Base-by-base conservation (phyloP, 306 rosid species). In the Begonia peltatifolia region DNA sequence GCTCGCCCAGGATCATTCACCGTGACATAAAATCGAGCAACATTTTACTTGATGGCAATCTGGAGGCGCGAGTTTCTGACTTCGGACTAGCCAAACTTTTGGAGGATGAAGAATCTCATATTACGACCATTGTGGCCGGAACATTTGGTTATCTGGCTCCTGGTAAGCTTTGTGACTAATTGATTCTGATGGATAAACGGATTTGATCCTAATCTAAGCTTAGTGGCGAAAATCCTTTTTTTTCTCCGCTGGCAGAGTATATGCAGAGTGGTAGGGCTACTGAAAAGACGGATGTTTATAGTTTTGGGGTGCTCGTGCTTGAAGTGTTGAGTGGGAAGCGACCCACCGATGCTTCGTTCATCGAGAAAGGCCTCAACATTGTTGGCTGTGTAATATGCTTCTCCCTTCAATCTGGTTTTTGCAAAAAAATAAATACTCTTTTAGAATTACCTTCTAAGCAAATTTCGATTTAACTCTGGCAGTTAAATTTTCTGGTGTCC, bases 251-350 rank as follows among this genome's bases (percentile, higher is more conserved):
- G 67, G 71, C 86, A 90, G 99, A 86, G 80, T 90, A 90, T 60
- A 90, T 90, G 99, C 99, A 85, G 68, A 90, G 99, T 75, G 99
- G 99, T 35, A 90, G 99, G 72, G 99, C 99, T 66, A 90, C 95
- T 61, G 99, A 86, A 73, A 90, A 83, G 80, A 74, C 88, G 15
- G 99, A 90, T 64, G 82, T 90, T 11, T 90, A 90, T 69, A 90
- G 99, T 74, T 90, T 90, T 57, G 99, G 99, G 55, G 95, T 90
- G 60, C 61, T 86, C 71, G 78, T 81, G 61, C 99, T 90, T 36
- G 99, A 86, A 81, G 92, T 90, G 46, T 74, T 86, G 57, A 90
- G 94, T 60, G 94, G 99, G 57, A 90, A 86, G 73, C 94, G 95
- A 56, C 99, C 99, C 38, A 86, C 99, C 0, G 99, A 90, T 68